Conservation (phyloP, 371 early-diverging fungal genomes). For the Circinella minor region DNA sequence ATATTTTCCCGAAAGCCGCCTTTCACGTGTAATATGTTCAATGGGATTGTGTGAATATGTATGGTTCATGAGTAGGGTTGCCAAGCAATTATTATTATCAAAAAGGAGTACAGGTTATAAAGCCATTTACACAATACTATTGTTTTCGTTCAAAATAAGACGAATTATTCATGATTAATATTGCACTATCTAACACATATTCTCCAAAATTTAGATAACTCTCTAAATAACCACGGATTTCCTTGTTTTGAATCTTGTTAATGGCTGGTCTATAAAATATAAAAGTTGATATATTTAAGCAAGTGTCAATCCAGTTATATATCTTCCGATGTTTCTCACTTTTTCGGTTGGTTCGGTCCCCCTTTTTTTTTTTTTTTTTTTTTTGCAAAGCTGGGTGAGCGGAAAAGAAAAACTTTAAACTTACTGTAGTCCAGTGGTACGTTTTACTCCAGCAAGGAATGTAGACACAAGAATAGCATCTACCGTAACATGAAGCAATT, state of each 20-base stretch:
- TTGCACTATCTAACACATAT: conserved; percentile 65
- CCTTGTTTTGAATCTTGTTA: conserved; percentile 58
- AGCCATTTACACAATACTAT: neutral
- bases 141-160: conserved; percentile 58
- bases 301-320: no score
- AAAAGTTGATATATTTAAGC: no score
- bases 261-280: conserved; percentile 52
- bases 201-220: conserved; percentile 72
- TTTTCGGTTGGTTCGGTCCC: no score
- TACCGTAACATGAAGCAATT: conserved; percentile 66
- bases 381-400: no score
- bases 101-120: neutral
- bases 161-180: conserved; percentile 57
- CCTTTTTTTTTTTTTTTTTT: no score
- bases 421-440: conserved; percentile 70
- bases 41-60: no score
- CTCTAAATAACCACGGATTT: conserved; percentile 55
- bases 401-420: conserved; percentile 10
- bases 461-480: conserved; percentile 77
- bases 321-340: no score
- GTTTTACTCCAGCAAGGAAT: conserved; percentile 77
- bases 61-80: no score
- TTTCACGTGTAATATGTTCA: neutral
- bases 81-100: neutral
- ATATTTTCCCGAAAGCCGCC: neutral